Base-by-base conservation (phyloP, 2,329 filamentous ascomycete species). In the Hypoxylon sp. region DNA sequence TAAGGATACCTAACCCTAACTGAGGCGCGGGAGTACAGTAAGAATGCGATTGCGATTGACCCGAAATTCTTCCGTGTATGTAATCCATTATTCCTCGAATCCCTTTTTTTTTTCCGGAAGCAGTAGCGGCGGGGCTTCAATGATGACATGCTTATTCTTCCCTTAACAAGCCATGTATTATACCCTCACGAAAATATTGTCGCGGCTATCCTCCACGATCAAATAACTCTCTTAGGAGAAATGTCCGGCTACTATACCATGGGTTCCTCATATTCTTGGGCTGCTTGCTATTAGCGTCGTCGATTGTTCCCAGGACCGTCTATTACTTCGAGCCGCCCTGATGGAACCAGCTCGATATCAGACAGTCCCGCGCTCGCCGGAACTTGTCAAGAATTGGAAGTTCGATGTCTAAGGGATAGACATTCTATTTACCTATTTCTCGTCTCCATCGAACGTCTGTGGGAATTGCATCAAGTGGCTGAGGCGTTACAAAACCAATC, bases 211-310 rank as follows among this genome's bases (percentile, higher is more conserved):
- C 29, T 41, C 30, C 14, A 58, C 53, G 61, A 65, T 51, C 6
- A 23, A 39, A 50, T 65, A 54, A 32, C 63, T 59, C 7, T 58
- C 43, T 66, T 53, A 2, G 58, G 58, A 54, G 41, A 59, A 43
- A 59, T 21, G 37, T 34, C 63, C 63, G 63, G 58, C 37, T 11
- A 37, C 11, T 29, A 39, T 25, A 41, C 11, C 32, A 60, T 29
- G 45, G 25, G n/a, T 32, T 47, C 21, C 21, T 25, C 12, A 16
- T 34, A 57, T 23, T 19, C 21, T 48, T n/a, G 27, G 5, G 14
- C 29, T 23, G 19, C 41, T 52, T 41, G 6, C 3, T 47, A 14
- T 56, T 56, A 47, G 29, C 19, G 50, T 50, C 39, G 43, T 30
- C 12, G 25, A 12, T 47, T 45, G 25, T 51, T 41, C 16, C 16